These are phyloP conservation scores for Arabis alpina DNA, from an alignment of 345 rosid genomes.

Conservation along the genomic window DNA sequence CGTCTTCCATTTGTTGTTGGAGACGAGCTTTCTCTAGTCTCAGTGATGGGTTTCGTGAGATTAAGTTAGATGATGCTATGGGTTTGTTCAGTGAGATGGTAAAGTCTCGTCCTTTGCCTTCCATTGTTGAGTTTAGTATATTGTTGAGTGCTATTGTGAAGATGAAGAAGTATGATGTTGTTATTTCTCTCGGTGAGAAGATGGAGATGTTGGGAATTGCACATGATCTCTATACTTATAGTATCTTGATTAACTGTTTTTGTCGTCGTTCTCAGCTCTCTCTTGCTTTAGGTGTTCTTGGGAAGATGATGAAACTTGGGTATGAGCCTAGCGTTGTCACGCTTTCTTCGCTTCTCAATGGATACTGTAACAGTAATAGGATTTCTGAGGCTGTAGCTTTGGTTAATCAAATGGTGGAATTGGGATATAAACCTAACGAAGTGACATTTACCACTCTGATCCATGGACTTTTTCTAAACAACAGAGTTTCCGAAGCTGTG, in stretches of 20 bases:
- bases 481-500: not conserved
- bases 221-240: not conserved
- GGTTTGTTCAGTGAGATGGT: not conserved
- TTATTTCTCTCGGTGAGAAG: not conserved
- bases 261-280: not conserved
- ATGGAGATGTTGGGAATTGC: not conserved
- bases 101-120: not conserved
- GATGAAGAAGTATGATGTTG: not conserved
- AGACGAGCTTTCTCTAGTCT: not conserved
- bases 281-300: not conserved
- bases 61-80: not conserved
- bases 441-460: not conserved
- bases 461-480: conserved; percentile 15
- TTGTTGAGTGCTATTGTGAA: not conserved
- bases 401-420: not conserved
- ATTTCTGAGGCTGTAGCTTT: not conserved
- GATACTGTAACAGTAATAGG: not conserved
- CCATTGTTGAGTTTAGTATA: not conserved
- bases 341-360: rapidly evolving
- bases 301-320: not conserved
- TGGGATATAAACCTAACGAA: not conserved
- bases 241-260: not conserved
- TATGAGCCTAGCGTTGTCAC: not conserved
- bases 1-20: not conserved
- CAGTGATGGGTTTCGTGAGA: not conserved